Percentiles rank a stretch among this genome's conserved stretches.
phyloP scores from a whole-genome alignment of 2,329 filamentous ascomycete genomes.

The Thyridium curvatum region DNA sequence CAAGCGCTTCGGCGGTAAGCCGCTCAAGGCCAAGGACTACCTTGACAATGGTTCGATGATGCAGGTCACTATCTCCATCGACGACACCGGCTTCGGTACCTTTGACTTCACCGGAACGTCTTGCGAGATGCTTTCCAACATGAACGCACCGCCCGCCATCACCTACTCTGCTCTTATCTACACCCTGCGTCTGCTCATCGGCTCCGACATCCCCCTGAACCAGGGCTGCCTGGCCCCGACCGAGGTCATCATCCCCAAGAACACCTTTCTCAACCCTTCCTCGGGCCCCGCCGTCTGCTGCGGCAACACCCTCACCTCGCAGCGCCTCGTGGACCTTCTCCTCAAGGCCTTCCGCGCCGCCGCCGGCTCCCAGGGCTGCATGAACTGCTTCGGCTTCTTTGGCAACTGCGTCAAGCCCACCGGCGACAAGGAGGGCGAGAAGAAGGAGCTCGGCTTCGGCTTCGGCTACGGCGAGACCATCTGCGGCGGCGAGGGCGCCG shows the following conservation, averaged over 20 bases:
- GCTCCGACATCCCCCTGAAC: conserved; percentile 21
- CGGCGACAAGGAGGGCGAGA: conserved; percentile 29
- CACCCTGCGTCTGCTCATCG: conserved; percentile 16
- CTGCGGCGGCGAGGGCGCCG: conserved; percentile 14
- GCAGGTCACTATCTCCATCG: conserved; percentile 22
- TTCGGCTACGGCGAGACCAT: conserved; percentile 19
- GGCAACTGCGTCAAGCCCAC: conserved; percentile 13
- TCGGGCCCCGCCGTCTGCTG: conserved; percentile 16
- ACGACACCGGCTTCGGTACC: conserved; percentile 18
- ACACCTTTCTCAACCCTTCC: conserved; percentile 19
- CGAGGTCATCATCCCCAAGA: conserved; percentile 14
- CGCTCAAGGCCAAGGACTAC: conserved; percentile 25
- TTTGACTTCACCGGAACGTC: conserved; percentile 34
- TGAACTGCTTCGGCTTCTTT: conserved; percentile 19
- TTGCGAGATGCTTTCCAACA: conserved; percentile 13
- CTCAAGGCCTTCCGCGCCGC: conserved; percentile 17
- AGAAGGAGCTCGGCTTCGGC: conserved; percentile 61
- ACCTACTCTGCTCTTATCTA: conserved; percentile 25
- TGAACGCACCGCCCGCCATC: conserved; percentile 30
- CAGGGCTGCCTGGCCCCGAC: conserved; percentile 19
- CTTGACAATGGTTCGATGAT: conserved; percentile 33
- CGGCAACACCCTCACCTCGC: conserved; percentile 18
- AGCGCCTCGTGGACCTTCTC: conserved; percentile 20
- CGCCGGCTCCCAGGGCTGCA: conserved; percentile 17
- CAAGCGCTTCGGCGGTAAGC: conserved; percentile 41